These are phyloP conservation scores for Hamamelis virginiana DNA, from an alignment of 164 flowering plant species.

Conservation along the genomic window DNA sequence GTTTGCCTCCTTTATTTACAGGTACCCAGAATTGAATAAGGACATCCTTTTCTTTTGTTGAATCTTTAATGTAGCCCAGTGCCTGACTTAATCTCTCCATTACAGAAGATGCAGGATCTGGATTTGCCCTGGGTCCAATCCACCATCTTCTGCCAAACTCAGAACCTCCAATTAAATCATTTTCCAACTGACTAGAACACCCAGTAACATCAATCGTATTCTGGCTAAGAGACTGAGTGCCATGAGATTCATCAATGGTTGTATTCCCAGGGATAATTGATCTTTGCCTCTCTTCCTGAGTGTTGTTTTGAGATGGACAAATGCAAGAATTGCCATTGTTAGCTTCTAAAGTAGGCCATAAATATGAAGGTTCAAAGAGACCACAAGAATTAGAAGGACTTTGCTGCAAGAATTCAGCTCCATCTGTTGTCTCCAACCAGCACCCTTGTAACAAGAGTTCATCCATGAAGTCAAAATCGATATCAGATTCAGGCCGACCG, in stretches of 20 bases:
- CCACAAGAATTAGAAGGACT: constrained; percentile 39
- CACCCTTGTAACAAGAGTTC: constrained; percentile 71
- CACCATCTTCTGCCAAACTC: constrained; percentile 50
- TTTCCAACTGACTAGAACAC: constrained; percentile 21
- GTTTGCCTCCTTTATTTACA: constrained; percentile 44
- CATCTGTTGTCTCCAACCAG: constrained; percentile 68
- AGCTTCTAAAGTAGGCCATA: constrained; percentile 34
- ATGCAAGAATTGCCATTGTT: constrained; percentile 17
- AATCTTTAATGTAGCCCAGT: constrained; percentile 41
- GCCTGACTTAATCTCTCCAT: constrained; percentile 63
- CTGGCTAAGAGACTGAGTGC: constrained; percentile 16
- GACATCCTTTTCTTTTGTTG: constrained; percentile 45
- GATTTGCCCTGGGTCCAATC: constrained; percentile 47
- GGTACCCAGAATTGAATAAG: constrained; percentile 92
- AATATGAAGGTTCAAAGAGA: constrained; percentile 39
- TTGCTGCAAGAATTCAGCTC: constrained; percentile 51
- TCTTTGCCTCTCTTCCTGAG: constrained; percentile 32
- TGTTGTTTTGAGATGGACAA: constrained; percentile 20
- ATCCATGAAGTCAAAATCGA: constrained; percentile 70
- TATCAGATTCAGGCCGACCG: constrained; percentile 29
- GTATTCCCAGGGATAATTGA: constrained; percentile 23
- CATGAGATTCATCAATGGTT: constrained; percentile 23
- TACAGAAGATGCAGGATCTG: constrained; percentile 42
- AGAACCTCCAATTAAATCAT: constrained; percentile 28
- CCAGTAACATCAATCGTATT: constrained; percentile 11